Base-by-base conservation (phyloP, 164 flowering plant genomes). In the Stephania japonica region DNA sequence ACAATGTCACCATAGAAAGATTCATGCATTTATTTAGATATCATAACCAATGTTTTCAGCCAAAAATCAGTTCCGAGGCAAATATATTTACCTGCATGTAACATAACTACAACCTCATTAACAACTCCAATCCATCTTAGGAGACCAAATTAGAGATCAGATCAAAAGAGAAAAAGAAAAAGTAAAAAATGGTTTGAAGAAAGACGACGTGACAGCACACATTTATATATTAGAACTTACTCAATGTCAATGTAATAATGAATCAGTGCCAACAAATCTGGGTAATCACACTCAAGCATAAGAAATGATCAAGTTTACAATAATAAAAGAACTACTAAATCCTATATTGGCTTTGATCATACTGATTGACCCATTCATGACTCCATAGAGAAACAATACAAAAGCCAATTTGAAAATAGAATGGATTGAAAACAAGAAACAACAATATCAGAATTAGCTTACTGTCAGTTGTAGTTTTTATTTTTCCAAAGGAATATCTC, bases 211-310 rank as follows among this genome's bases (percentile, higher is more conserved):
- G 69, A 67, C 32, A 50, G 42, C 16, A 42, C 24, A 42, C 65
- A 78, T 19, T 89, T 2, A 32, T 32, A 32, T 2, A 32, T 32
- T 32, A 4, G 38, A 32, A 32, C 38, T 44, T 44, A 13, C 14
- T 13, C 14, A 44, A 44, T 9, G 14, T 44, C 50, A 2, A 44
- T 32, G 0, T 32, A 4, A 4, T 32, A 32, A 32, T 44, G 50
- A 13, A 44, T 44, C 14, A 8, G 2, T 44, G 14, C 50, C 50
- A 2, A 8, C 50, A 44, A 44, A 8, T 44, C 50, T 44, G 10
- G 50, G 14, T 13, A 44, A 13, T 44, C 50, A 4, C 50, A 44
- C 50, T 44, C 50, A 44, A 13, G 50, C 50, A 8, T 44, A 44
- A 8, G 14, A 44, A 32, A 32, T 32, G 38, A 32, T 32, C 38